phyloP scores from a whole-genome alignment of 306 rosid genomes.

The Mucuna pruriens region DNA sequence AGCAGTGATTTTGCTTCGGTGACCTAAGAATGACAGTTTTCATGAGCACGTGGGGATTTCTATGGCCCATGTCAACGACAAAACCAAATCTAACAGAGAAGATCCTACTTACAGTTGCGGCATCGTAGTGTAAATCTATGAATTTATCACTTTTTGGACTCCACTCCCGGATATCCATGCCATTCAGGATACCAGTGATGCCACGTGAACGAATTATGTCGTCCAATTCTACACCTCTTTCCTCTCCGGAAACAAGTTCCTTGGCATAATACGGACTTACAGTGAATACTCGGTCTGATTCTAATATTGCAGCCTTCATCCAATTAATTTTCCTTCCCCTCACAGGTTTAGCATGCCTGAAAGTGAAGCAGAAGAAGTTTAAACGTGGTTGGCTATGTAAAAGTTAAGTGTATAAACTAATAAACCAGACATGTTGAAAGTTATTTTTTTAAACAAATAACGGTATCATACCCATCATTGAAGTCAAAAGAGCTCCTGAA shows the following conservation, averaged over 20 bases:
- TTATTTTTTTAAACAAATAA: neutral
- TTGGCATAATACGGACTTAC: constrained; percentile 79
- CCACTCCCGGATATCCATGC: constrained; percentile 88
- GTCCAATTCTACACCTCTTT: constrained; percentile 70
- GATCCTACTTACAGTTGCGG: constrained; percentile 60
- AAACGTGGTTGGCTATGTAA: neutral
- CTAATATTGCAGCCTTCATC: constrained; percentile 84
- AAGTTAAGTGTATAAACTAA: neutral
- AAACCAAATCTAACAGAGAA: constrained; percentile 1
- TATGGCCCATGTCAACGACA: neutral
- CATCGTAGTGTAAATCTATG: constrained; percentile 57
- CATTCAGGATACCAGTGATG: constrained; percentile 68
- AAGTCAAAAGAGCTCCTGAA: constrained; percentile 75
- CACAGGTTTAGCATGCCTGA: constrained; percentile 59
- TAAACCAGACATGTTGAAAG: neutral
- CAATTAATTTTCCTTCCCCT: constrained; percentile 85
- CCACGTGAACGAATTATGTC: constrained; percentile 50
- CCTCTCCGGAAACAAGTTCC: constrained; percentile 62
- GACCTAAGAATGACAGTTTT: constrained; percentile 54
- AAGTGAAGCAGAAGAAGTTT: constrained; percentile 21
- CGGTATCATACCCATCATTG: constrained; percentile 66
- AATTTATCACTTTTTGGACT: constrained; percentile 70
- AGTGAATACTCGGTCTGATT: constrained; percentile 66
- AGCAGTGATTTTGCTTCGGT: constrained; percentile 65
- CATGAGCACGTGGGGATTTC: constrained; percentile 19